A percentile compares a stretch with the other conserved stretches of the same genome.
These are phyloP conservation scores for Aspergillus arachidicola DNA, from an alignment of 2,329 filamentous ascomycete genomes.

Conservation along the genomic window DNA sequence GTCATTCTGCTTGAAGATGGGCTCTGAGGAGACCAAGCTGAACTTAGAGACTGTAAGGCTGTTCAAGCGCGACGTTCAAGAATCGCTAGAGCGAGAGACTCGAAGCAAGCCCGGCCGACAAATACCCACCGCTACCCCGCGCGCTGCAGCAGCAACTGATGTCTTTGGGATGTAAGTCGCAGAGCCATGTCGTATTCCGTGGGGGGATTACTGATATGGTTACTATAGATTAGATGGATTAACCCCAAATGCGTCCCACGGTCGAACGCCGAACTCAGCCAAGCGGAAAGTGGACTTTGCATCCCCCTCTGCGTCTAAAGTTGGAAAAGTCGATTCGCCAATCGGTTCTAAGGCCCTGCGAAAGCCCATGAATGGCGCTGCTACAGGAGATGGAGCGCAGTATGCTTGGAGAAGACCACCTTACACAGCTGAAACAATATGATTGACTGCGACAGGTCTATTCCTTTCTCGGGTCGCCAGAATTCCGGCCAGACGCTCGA, in stretches of 20 bases:
- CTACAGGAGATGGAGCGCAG: slow-evolving; percentile 35
- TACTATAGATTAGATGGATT: slow-evolving; percentile 64
- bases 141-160: slow-evolving; percentile 64
- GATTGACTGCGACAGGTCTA: slow-evolving; percentile 45
- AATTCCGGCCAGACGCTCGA: slow-evolving; percentile 83
- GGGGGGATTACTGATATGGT: not conserved
- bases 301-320: slow-evolving; percentile 47
- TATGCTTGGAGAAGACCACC: slow-evolving; percentile 28
- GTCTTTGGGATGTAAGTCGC: slow-evolving; percentile 76
- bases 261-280: slow-evolving; percentile 42
- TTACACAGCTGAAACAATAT: not conserved
- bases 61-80: slow-evolving; percentile 86
- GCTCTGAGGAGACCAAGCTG: slow-evolving; percentile 72
- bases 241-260: slow-evolving; percentile 62
- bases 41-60: slow-evolving; percentile 71
- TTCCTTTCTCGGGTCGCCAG: slow-evolving; percentile 72
- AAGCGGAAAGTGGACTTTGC: slow-evolving; percentile 58
- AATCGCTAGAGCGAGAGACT: slow-evolving; percentile 76
- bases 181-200: not conserved
- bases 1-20: slow-evolving; percentile 94
- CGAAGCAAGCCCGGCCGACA: slow-evolving; percentile 64
- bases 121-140: slow-evolving; percentile 60
- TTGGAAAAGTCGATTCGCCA: slow-evolving; percentile 54
- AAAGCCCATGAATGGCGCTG: slow-evolving; percentile 36
- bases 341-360: slow-evolving; percentile 43